Evolutionary conservation across 2,329 filamentous ascomycete genomes (phyloP), one percentile per base, ranked within the genome.

Genomic region (Penicillium decumbens): DNA sequence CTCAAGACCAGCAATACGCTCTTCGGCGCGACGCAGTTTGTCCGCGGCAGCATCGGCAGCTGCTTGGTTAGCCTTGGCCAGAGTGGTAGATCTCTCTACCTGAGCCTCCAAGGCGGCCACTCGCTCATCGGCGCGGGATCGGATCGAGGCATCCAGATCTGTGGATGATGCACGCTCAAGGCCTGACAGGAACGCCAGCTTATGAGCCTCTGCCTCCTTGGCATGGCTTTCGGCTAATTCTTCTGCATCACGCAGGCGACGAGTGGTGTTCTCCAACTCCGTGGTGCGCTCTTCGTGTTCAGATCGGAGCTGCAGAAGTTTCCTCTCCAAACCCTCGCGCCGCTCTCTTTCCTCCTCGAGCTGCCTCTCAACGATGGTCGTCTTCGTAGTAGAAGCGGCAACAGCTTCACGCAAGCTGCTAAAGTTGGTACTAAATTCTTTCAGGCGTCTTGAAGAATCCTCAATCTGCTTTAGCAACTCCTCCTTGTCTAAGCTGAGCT

Each of bases 1-100:
- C 69, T 98, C 93, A 3, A 98, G 80, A 6, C 93, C 93, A 4
- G 93, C 95, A 67, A 98, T 97, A 37, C 93, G 85, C 74, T 97
- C 95, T 72, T 98, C 95, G 3, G 93, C 93, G 50, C 87, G 87
- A 45, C 93, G 87, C 45, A 98, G 78, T 67, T 91, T 95, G 65
- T 96, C 90, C 0, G 89, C 87, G 3, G 91, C 90, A 24, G 79
- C 74, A 67, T 98, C 89, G 1, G 91, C 92, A 51, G 95, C 91
- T 53, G 85, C 80, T 68, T 96, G 90, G 60, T 95, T 95, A 64
- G 89, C 89, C 68, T 87, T 88, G 25, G 91, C 89, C 66, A 97
- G 75, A 1, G 77, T 78, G 61, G 89, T 95, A 13, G 92, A 88
- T 38, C 85, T 75, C 55, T 85, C 80, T 12, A 95, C 77, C 66